Base-by-base conservation (phyloP, 768 basidiomycete genomes). In the Boletus rubroflammeus region DNA sequence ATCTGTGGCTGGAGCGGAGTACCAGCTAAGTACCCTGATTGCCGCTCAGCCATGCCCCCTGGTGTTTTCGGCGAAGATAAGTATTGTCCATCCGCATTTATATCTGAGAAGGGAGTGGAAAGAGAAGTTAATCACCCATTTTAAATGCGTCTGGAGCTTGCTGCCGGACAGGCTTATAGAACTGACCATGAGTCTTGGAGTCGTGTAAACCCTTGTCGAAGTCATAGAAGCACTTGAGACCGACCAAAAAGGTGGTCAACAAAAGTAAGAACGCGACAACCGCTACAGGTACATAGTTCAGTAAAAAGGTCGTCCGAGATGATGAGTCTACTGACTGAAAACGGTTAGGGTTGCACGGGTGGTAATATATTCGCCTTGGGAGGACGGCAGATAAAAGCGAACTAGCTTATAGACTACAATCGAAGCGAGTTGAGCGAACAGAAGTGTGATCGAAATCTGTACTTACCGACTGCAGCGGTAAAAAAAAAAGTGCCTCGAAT, bases 331-430 rank as follows among this genome's bases (percentile, higher is more conserved):
- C 81, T 46, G 64, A 93, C 91, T 89, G 76, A 93, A 93, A 29
- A 83, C 78, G 5, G 90, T 90, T 13, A 93, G 74, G 8, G 91
- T 89, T 48, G 82, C 85, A 49, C 90, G 78, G 19, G 90, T 92
- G n/a, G 88, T 83, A 23, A 69, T 62, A 62, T 93, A 93, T 58
- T 78, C 74, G 1, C 38, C 59, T 43, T 69, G 59, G 7, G 86
- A 83, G 4, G 63, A 56, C 4, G 89, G 88, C 25, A 81, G 72
- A 65, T 88, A 93, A 74, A 93, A 89, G 21, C 91, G 84, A 55
- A 85, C 81, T n/a, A 93, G 78, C 65, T 93, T 93, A 69, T 86
- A 93, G 47, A 93, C 87, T 91, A 41, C 13, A 26, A 23, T 53
- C 47, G 21, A 55, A 42, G n/a, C 11, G 0, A 39, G 21, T 31